phyloP scores from a whole-genome alignment of 352 stramenopile genomes.

The Phytophthora nicotianae region DNA sequence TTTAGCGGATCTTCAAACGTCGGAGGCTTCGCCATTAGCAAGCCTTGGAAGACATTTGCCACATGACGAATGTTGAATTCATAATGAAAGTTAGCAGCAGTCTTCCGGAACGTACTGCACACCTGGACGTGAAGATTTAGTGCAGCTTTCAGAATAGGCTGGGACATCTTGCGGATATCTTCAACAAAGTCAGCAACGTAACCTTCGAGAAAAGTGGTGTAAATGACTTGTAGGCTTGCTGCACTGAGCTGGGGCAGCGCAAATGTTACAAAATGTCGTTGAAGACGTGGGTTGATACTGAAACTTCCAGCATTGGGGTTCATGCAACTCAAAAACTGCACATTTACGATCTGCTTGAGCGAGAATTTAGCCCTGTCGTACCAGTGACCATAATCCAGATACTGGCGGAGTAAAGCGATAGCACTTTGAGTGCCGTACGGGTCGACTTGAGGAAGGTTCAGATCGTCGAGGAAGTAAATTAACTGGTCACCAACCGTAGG shows the following conservation, averaged over 20 bases:
- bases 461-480: slow-evolving; percentile 96
- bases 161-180: slow-evolving; percentile 89
- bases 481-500: slow-evolving; percentile 82
- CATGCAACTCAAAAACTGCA: slow-evolving; percentile 96
- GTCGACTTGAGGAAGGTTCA: slow-evolving; percentile 96
- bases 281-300: slow-evolving; percentile 92
- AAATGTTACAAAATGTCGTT: slow-evolving; percentile 96
- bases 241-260: slow-evolving; percentile 88
- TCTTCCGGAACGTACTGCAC: slow-evolving; percentile 88
- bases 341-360: slow-evolving; percentile 93
- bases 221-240: slow-evolving; percentile 93
- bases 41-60: slow-evolving; percentile 94
- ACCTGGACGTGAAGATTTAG: slow-evolving; percentile 91
- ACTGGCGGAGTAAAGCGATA: slow-evolving; percentile 93
- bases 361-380: slow-evolving; percentile 95
- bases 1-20: slow-evolving; percentile 89
- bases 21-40: slow-evolving; percentile 89
- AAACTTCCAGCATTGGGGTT: slow-evolving; percentile 95
- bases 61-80: slow-evolving; percentile 97
- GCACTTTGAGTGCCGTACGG: slow-evolving; percentile 95
- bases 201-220: slow-evolving; percentile 94
- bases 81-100: slow-evolving; percentile 96
- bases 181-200: slow-evolving; percentile 94
- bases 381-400: slow-evolving; percentile 95
- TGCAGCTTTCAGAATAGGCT: slow-evolving; percentile 86